phyloP scores from a whole-genome alignment of 2,329 filamentous ascomycete species.

The Karstenula rhodostoma region DNA sequence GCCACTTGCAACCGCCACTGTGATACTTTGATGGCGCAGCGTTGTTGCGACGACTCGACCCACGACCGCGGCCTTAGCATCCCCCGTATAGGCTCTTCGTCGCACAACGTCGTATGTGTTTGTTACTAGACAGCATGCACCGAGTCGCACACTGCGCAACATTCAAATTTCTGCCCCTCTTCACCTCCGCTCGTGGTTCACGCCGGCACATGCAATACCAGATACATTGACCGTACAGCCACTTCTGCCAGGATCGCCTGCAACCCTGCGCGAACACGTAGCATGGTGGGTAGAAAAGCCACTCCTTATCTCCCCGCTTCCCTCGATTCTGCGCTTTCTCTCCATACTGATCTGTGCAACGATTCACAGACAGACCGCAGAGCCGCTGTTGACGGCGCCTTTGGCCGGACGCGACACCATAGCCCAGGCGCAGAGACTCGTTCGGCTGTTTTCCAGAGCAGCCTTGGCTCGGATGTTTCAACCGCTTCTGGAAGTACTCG shows the following conservation, averaged over 20 bases:
- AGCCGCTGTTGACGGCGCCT: constrained; percentile 32
- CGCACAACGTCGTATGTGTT: constrained; percentile 42
- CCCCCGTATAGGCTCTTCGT: constrained; percentile 39
- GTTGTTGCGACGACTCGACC: constrained; percentile 29
- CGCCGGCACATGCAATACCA: constrained; percentile 36
- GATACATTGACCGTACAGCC: constrained; percentile 45
- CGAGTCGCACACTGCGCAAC: constrained; percentile 43
- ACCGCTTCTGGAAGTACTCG: constrained; percentile 26
- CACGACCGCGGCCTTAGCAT: constrained; percentile 35
- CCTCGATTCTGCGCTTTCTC: constrained; percentile 19
- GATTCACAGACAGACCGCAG: constrained; percentile 41
- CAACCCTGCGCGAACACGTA: constrained; percentile 38
- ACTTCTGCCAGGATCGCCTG: constrained; percentile 31
- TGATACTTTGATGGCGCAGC: constrained; percentile 20
- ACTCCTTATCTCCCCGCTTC: constrained; percentile 20
- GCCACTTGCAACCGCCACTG: constrained; percentile 14
- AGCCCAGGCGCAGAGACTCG: constrained; percentile 26
- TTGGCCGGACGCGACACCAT: constrained; percentile 29
- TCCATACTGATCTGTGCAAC: constrained; percentile 32
- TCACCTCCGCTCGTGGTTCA: constrained; percentile 29
- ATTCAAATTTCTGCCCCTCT: constrained; percentile 30
- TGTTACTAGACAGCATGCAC: constrained; percentile 42
- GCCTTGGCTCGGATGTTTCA: constrained; percentile 17
- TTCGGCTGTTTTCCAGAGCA: constrained; percentile 25
- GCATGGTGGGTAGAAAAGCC: constrained; percentile 50